Percentiles rank a stretch among this genome's conserved stretches.
Conservation (phyloP, 345 rosid genomes). For the Raphanus raphanistrum region DNA sequence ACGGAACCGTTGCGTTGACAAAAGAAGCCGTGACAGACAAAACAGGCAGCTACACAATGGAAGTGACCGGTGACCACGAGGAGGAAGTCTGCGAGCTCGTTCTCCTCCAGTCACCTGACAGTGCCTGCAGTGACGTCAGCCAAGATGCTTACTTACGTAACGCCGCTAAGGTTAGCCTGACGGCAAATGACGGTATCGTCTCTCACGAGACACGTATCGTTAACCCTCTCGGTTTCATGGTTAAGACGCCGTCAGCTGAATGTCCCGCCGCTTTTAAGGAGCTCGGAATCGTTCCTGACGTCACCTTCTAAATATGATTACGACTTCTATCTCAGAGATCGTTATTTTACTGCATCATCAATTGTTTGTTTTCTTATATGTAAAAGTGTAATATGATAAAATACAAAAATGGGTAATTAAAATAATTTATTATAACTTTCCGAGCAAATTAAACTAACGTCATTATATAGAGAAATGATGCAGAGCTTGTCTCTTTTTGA, state of each 20-base stretch:
- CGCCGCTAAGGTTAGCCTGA: background rate
- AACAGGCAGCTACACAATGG: background rate
- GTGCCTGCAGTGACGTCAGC: background rate
- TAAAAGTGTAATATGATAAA: background rate
- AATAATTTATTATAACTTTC: background rate
- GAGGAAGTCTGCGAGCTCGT: background rate
- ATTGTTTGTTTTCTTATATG: background rate
- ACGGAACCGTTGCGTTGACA: background rate
- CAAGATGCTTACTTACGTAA: background rate
- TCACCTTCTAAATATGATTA: background rate
- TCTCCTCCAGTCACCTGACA: background rate
- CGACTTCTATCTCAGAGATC: background rate
- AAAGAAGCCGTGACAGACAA: background rate
- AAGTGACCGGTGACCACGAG: slow-evolving; percentile 1
- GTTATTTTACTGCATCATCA: background rate
- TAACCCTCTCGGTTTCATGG: background rate
- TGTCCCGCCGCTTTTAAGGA: background rate
- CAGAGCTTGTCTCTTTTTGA: too few relatives aligned
- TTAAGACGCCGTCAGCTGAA: background rate
- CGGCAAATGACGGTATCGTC: background rate
- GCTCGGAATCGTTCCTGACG: background rate
- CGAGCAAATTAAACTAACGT: background rate
- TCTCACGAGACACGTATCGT: background rate
- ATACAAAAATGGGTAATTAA: background rate
- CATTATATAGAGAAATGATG: background rate